Evolutionary conservation across 768 basidiomycete genomes (phyloP), one percentile per base, ranked within the genome.

Genomic region (Galerina sulciceps): DNA sequence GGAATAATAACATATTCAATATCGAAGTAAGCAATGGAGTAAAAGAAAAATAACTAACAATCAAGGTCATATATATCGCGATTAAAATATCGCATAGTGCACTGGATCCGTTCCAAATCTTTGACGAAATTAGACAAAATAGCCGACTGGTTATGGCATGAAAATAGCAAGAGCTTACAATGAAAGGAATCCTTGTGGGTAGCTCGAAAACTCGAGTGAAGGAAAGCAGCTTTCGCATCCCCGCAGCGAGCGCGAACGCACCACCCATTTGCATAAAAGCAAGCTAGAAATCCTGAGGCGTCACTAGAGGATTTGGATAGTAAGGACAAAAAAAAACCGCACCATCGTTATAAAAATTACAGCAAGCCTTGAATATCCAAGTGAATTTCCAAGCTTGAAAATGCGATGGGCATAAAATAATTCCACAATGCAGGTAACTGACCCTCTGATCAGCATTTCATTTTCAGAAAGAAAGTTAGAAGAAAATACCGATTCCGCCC

Each of bases 391-490:
- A 6, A 53, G 26, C 17, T 14, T 38, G 9, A 53, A 23, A 9
- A 53, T 53, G 13, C 51, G 37, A 42, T 41, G 42, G 4, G 51
- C 40, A 13, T 53, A 53, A 41, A 53, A 53, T 10, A 22, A n/a
- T 38, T 53, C 38, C n/a, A 53, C 51, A 8, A 53, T 31, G 5
- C n/a, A 53, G 23, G 51, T 18, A 38, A 53, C 51, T 53, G 20
- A 18, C 26, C 8, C 1, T 3, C 26, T 31, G 26, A 31, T 31
- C 26, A 3, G 26, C 26, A 8, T 31, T 31, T 5, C 2, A 31
- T 31, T 31, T n/a, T 31, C 26, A 31, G 4, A 31, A 31, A 26
- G 6, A 6, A 26, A 26, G 6, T 26, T 26, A 26, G 26, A 26
- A 6, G 6, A 6, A 26, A 26, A 26, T 26, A 31, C 58, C 40